Base-by-base conservation (phyloP, 2,329 filamentous ascomycete genomes). In the Sporothrix curviconia region DNA sequence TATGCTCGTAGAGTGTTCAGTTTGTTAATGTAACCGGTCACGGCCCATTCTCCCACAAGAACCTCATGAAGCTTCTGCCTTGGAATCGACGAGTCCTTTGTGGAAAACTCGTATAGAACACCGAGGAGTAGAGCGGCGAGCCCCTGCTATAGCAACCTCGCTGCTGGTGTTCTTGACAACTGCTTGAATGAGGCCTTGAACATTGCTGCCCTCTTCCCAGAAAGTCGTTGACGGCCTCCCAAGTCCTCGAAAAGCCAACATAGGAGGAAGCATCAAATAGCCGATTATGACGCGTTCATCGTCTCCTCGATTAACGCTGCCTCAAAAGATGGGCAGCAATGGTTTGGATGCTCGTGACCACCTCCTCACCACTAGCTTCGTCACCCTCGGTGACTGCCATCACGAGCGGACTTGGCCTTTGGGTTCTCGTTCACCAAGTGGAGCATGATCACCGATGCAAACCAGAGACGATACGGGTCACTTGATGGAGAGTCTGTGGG, bases 71-170 rank as follows among this genome's bases (percentile, higher is more conserved):
- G 75, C 9, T 87, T 92, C 24, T 84, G 79, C 60, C 94, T 82
- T 6, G 92, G 83, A 53, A 99, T 86, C 0, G 94, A 90, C 0
- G 92, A 97, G 71, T 99, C 94, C 68, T 95, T 96, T 0, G 92
- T 96, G 9, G 92, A 97, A 67, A 97, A 99, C 67, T 99, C 94
- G 69, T 97, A 99, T 4, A 94, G 80, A 19, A 95, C 86, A 9
- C 92, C 94, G 1, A 97, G 78, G 0, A 99, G 75, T 68, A 91
- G 84, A 15, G 91, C 87, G 68, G 88, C 90, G 12, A 99, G 78
- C 2, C 94, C 94, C 63, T 90, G 87, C 14, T n/a, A 92, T 78
- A 32, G 95, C 75, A 19, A 82, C 76, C 59, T 84, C 85, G 12
- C 83, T 83, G 28, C 79, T 72, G 63, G 79, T 74, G 60, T 85